These are phyloP conservation scores for Termitomyces sp. DNA, from an alignment of 768 basidiomycete species.

Conservation along the genomic window DNA sequence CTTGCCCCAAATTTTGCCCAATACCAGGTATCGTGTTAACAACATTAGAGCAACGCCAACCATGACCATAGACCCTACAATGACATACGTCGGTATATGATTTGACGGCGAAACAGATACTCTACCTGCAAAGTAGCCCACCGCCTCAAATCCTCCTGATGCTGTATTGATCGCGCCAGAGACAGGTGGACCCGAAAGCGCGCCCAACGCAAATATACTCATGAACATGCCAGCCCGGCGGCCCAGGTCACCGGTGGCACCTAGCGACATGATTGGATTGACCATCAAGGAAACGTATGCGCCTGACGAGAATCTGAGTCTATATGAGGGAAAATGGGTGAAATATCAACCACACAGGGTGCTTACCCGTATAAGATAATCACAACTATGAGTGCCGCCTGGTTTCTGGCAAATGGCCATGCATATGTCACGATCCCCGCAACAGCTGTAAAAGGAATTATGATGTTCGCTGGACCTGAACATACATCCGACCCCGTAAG, in stretches of 20 bases:
- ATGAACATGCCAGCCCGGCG: slow-evolving; percentile 63
- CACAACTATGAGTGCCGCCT: slow-evolving; percentile 46
- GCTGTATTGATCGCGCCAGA: slow-evolving; percentile 62
- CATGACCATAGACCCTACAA: slow-evolving; percentile 17
- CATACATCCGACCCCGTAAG: neutral
- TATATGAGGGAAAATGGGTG: neutral
- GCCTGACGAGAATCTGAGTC: slow-evolving; percentile 53
- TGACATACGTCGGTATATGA: neutral
- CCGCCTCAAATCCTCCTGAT: slow-evolving; percentile 48
- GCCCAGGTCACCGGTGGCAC: slow-evolving; percentile 58
- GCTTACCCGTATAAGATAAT: slow-evolving; percentile 61
- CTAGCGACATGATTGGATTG: slow-evolving; percentile 59
- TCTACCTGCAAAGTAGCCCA: slow-evolving; percentile 34
- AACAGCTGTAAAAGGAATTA: slow-evolving; percentile 57
- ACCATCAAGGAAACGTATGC: slow-evolving; percentile 54
- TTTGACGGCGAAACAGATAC: neutral
- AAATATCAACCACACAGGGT: neutral
- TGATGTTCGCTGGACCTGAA: slow-evolving; percentile 63
- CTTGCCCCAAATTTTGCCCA: slow-evolving; percentile 14
- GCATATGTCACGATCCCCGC: slow-evolving; percentile 59
- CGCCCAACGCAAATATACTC: slow-evolving; percentile 57
- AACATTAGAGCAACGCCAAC: slow-evolving; percentile 14
- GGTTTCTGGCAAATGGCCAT: slow-evolving; percentile 62
- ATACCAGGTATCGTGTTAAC: slow-evolving; percentile 14
- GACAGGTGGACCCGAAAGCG: slow-evolving; percentile 68